Percentiles rank a stretch among this genome's conserved stretches.
phyloP scores from a whole-genome alignment of 768 basidiomycete species.

The Multifurca ochricompacta region DNA sequence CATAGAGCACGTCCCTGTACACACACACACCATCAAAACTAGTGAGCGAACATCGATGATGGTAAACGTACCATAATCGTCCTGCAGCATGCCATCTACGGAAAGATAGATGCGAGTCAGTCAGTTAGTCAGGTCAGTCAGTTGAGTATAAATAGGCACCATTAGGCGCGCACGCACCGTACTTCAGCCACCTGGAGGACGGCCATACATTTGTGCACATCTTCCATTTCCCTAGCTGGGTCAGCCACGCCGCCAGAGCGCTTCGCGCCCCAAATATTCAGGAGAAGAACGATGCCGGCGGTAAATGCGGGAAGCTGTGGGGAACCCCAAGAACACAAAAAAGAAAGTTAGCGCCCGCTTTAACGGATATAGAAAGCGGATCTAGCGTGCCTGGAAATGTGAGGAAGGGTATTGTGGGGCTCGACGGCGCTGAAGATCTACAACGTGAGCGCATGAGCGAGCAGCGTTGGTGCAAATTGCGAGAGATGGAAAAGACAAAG shows the following conservation, averaged over 20 bases:
- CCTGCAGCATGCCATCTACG: slow-evolving; percentile 42
- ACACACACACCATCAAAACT: background rate
- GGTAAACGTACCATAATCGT: slow-evolving; percentile 36
- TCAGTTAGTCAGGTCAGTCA: no score
- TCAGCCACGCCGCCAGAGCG: slow-evolving; percentile 20
- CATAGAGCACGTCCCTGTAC: slow-evolving; percentile 62
- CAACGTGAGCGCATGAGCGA: slow-evolving; percentile 37
- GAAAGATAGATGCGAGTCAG: background rate
- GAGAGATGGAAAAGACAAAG: slow-evolving; percentile 36
- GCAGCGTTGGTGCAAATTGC: slow-evolving; percentile 47
- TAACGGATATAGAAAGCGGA: background rate
- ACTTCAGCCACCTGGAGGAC: slow-evolving; percentile 18
- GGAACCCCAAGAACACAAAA: no score
- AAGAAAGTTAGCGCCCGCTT: slow-evolving; percentile 12
- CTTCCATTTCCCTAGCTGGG: slow-evolving; percentile 19
- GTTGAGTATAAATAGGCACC: background rate
- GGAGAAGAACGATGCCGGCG: slow-evolving; percentile 35
- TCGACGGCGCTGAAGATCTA: slow-evolving; percentile 30
- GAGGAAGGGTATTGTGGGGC: slow-evolving; percentile 18
- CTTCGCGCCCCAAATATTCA: slow-evolving; percentile 37
- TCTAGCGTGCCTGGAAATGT: slow-evolving; percentile 13
- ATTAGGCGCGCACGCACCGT: slow-evolving; percentile 1
- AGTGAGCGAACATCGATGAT: background rate
- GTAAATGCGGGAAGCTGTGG: slow-evolving; percentile 29
- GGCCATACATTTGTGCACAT: slow-evolving; percentile 22